Conservation (phyloP, 805 yeast species). For the Teunomyces barrocoloradensis region DNA sequence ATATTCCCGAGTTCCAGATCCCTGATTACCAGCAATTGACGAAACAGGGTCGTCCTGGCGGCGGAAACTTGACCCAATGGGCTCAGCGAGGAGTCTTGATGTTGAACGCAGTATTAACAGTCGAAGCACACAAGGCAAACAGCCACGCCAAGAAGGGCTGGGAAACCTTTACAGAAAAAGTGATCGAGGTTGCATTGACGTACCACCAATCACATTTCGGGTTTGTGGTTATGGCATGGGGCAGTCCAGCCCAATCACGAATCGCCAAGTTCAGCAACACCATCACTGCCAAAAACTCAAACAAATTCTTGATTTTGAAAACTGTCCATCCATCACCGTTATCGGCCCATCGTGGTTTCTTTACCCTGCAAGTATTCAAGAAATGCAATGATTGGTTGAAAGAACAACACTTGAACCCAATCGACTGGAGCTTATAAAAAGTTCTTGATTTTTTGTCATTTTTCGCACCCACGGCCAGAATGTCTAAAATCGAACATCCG, state of each 20-base stretch:
- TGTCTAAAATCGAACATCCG: background rate
- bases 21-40: slow-evolving; percentile 40
- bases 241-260: slow-evolving; percentile 67
- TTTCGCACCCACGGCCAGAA: background rate
- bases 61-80: slow-evolving; percentile 80
- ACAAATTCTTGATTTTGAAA: slow-evolving; percentile 50
- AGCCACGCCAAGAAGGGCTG: slow-evolving; percentile 91
- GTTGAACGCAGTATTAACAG: slow-evolving; percentile 86
- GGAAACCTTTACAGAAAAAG: slow-evolving; percentile 83
- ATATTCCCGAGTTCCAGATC: slow-evolving; percentile 64
- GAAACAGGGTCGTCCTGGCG: slow-evolving; percentile 34
- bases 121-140: slow-evolving; percentile 88
- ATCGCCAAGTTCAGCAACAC: slow-evolving; percentile 35
- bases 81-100: slow-evolving; percentile 82
- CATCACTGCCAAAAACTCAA: slow-evolving; percentile 21
- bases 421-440: slow-evolving; percentile 59
- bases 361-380: slow-evolving; percentile 69
- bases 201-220: slow-evolving; percentile 48
- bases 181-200: slow-evolving; percentile 51
- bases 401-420: slow-evolving; percentile 37
- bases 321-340: slow-evolving; percentile 95
- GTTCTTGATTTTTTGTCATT: too few relatives aligned
- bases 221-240: slow-evolving; percentile 79
- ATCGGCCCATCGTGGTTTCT: slow-evolving; percentile 83
- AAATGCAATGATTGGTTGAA: slow-evolving; percentile 77